A percentile compares a stretch with the other conserved stretches of the same genome.
phyloP scores from a whole-genome alignment of 768 basidiomycete species.

The Mycena venus region DNA sequence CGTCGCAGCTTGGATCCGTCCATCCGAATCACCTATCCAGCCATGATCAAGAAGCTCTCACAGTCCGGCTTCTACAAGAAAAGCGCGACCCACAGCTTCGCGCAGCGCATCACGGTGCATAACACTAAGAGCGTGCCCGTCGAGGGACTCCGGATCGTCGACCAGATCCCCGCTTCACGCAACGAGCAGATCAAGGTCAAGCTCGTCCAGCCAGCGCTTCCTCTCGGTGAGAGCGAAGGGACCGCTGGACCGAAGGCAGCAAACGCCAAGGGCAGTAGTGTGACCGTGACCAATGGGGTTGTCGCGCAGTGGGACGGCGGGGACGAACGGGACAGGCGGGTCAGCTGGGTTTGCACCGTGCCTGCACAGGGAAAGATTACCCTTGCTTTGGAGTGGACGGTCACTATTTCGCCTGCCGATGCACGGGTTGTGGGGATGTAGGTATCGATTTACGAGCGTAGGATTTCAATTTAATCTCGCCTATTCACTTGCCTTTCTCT shows the following conservation, averaged over 20 bases:
- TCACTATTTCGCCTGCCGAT: constrained; percentile 42
- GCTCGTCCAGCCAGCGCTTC: constrained; percentile 31
- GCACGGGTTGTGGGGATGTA: constrained; percentile 40
- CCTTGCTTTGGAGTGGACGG: constrained; percentile 47
- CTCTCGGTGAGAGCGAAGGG: not conserved
- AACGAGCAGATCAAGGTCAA: constrained; percentile 37
- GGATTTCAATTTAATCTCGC: too few species aligned
- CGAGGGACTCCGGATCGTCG: constrained; percentile 50
- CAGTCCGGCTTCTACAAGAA: constrained; percentile 52
- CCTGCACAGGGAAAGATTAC: not conserved
- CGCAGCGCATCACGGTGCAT: constrained; percentile 52
- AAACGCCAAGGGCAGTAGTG: not conserved
- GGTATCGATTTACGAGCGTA: too few species aligned
- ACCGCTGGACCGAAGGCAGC: not conserved
- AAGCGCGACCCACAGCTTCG: constrained; percentile 45
- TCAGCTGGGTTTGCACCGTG: constrained; percentile 28
- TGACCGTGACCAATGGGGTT: constrained; percentile 45
- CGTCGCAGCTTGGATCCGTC: constrained; percentile 52
- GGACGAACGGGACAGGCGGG: constrained; percentile 49
- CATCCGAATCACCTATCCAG: constrained; percentile 56
- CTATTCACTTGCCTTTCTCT: too few species aligned
- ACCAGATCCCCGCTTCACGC: constrained; percentile 56
- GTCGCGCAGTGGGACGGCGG: constrained; percentile 55
- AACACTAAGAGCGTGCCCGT: constrained; percentile 51
- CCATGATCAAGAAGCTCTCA: constrained; percentile 48